A percentile compares a stretch with the other conserved stretches of the same genome.
These are phyloP conservation scores for Coemansia sp. DNA, from an alignment of 192 early-diverging fungal species.

Conservation along the genomic window DNA sequence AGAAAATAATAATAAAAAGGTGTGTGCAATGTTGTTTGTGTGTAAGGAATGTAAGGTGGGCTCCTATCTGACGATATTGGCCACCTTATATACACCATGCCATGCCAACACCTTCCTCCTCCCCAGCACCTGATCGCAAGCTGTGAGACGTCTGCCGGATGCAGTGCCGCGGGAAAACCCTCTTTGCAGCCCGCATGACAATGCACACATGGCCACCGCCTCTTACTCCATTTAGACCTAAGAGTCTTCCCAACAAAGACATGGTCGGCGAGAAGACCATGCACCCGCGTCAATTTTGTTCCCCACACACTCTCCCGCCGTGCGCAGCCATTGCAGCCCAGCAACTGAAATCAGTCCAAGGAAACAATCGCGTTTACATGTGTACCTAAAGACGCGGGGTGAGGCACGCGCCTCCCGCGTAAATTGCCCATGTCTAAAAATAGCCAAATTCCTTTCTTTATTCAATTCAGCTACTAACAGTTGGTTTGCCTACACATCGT, in stretches of 20 bases:
- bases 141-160: conserved; percentile 4
- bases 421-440: neutral
- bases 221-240: conserved; percentile 1
- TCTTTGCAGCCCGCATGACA: conserved; percentile 9
- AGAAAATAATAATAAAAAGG: neutral
- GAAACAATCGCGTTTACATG: neutral
- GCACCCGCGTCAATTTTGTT: neutral
- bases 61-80: neutral
- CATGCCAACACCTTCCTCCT: neutral
- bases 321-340: conserved; percentile 1
- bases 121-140: conserved; percentile 5
- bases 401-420: neutral
- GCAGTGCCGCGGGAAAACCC: conserved; percentile 4
- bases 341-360: neutral
- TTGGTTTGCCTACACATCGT: neutral
- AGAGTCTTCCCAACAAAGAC: neutral
- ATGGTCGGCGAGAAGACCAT: neutral
- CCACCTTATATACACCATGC: neutral
- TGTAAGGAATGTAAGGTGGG: neutral
- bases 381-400: conserved; percentile 1
- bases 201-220: neutral
- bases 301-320: neutral
- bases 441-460: neutral
- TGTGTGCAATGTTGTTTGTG: neutral
- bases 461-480: neutral